phyloP scores from a whole-genome alignment of 192 early-diverging fungal species.

The Radiomyces spectabilis region DNA sequence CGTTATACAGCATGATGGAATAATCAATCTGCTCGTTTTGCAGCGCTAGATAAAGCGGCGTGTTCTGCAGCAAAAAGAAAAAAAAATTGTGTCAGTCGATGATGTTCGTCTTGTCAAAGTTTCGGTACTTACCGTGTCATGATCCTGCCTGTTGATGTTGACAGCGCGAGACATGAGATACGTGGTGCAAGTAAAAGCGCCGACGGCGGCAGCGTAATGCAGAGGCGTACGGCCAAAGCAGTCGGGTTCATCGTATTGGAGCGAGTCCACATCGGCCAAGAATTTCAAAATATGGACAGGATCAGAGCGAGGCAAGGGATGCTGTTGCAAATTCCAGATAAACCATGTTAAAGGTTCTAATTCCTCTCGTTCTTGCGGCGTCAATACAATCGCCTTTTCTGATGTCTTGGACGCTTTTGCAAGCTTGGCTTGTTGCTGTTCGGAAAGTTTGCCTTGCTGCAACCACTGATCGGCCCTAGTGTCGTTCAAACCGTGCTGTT shows the following conservation, averaged over 20 bases:
- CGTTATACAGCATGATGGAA: slow-evolving; percentile 36
- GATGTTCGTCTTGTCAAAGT: background rate
- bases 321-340: no score
- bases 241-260: slow-evolving; percentile 31
- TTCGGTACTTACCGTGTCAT: slow-evolving; percentile 23
- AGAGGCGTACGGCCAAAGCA: slow-evolving; percentile 44
- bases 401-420: no score
- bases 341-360: no score
- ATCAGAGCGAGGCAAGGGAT: no score
- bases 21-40: slow-evolving; percentile 34
- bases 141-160: slow-evolving; percentile 12
- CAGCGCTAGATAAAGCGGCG: slow-evolving; percentile 35
- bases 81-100: background rate
- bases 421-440: no score
- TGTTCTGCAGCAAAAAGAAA: slow-evolving; percentile 20
- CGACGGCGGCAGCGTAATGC: slow-evolving; percentile 44
- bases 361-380: no score
- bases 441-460: slow-evolving; percentile 1
- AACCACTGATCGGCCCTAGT: slow-evolving; percentile 8
- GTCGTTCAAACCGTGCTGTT: background rate
- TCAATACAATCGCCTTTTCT: no score
- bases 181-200: slow-evolving; percentile 41
- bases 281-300: slow-evolving; percentile 42
- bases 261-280: slow-evolving; percentile 12
- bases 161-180: slow-evolving; percentile 24